A percentile compares a stretch with the other conserved stretches of the same genome.
Conservation (phyloP, 2,329 filamentous ascomycete genomes). For the Tolypocladium amazonense region DNA sequence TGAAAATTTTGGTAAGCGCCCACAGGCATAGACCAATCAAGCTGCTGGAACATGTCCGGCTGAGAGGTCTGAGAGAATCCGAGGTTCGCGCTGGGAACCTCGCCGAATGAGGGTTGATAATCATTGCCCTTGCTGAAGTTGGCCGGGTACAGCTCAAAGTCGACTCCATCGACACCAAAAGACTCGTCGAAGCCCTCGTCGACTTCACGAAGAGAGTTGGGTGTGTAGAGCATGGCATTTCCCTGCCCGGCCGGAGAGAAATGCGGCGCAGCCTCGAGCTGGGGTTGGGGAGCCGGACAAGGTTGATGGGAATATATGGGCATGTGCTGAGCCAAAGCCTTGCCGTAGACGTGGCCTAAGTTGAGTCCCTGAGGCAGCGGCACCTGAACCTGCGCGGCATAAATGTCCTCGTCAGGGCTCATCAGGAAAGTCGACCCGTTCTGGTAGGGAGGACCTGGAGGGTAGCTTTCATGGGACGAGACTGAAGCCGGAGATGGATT, state of each 20-base stretch:
- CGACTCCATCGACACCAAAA: constrained; percentile 33
- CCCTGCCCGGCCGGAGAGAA: constrained; percentile 60
- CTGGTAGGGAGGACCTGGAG: constrained; percentile 36
- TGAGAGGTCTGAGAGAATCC: constrained; percentile 43
- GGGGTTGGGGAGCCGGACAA: constrained; percentile 9
- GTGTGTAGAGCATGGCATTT: constrained; percentile 59
- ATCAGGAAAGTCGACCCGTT: constrained; percentile 51
- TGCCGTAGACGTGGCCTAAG: constrained; percentile 29
- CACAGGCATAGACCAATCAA: constrained; percentile 25
- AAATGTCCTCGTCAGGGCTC: constrained; percentile 48
- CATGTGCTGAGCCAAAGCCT: constrained; percentile 32
- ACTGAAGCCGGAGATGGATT: constrained; percentile 27
- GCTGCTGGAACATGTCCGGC: constrained; percentile 35
- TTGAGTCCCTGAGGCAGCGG: constrained; percentile 32
- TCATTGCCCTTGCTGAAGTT: constrained; percentile 27
- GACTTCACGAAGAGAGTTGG: constrained; percentile 47
- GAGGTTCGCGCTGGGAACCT: constrained; percentile 37
- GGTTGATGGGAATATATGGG: constrained; percentile 19
- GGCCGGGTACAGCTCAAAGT: constrained; percentile 54
- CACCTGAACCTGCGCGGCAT: constrained; percentile 46
- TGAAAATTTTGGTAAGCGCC: background rate
- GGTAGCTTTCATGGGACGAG: constrained; percentile 39
- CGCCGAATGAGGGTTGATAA: constrained; percentile 36
- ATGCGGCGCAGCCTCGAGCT: constrained; percentile 29
- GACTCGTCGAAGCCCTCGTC: constrained; percentile 57